phyloP scores from a whole-genome alignment of 345 rosid species.

The Citrus maxima region DNA sequence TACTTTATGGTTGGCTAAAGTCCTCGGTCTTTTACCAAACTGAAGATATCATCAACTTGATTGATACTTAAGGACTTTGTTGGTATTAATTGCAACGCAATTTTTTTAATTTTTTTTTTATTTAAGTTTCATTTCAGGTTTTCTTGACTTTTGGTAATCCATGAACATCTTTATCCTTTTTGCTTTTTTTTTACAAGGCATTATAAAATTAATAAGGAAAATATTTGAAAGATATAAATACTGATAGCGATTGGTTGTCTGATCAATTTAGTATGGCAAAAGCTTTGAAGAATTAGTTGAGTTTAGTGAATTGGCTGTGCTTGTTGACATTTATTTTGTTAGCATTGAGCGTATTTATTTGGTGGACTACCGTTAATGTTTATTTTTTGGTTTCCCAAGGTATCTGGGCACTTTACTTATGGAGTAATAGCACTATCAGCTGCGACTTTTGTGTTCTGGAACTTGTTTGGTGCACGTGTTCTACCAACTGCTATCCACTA shows the following conservation, averaged over 20 bases:
- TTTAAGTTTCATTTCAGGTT: background rate
- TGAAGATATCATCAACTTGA: background rate
- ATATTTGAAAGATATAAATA: background rate
- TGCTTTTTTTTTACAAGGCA: background rate
- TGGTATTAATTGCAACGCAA: background rate
- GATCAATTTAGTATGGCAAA: background rate
- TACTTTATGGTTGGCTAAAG: background rate
- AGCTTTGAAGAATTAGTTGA: background rate
- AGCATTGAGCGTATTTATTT: background rate
- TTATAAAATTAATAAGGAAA: background rate
- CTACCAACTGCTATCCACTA: conserved; percentile 58
- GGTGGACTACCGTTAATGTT: conserved; percentile 1
- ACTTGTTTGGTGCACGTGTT: conserved; percentile 59
- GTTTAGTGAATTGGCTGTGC: background rate
- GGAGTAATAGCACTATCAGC: conserved; percentile 97
- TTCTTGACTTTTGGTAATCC: background rate
- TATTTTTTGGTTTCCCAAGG: conserved; percentile 39
- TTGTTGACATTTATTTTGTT: background rate
- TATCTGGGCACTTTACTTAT: conserved; percentile 91
- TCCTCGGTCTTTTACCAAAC: background rate
- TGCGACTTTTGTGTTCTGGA: conserved; percentile 94
- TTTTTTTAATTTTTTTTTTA: background rate
- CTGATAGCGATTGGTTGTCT: background rate
- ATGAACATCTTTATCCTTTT: background rate
- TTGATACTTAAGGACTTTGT: background rate